phyloP scores from a whole-genome alignment of 371 early-diverging fungal species.

The Haplosporangium sp. region DNA sequence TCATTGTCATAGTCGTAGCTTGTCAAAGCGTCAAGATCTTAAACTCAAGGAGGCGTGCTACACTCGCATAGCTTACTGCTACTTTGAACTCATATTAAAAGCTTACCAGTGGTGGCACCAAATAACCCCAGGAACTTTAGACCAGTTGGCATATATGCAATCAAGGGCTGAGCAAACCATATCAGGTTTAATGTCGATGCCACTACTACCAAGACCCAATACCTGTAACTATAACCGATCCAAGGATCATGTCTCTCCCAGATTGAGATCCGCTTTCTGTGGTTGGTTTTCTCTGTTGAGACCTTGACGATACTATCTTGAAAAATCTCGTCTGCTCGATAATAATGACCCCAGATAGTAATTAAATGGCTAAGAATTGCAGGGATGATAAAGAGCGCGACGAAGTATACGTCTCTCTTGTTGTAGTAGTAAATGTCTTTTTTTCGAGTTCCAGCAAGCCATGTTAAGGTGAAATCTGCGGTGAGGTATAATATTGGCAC shows the following conservation, averaged over 20 bases:
- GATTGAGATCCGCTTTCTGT: constrained; percentile 23
- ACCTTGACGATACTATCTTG: constrained; percentile 30
- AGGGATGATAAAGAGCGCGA: constrained; percentile 19
- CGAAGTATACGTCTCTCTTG: constrained; percentile 22
- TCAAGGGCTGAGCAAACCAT: constrained; percentile 33
- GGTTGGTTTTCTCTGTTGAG: constrained; percentile 8
- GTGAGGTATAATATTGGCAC: constrained; percentile 13
- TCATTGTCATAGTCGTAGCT: no score
- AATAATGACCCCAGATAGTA: constrained; percentile 49
- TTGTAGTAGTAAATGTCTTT: constrained; percentile 33
- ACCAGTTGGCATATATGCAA: constrained; percentile 14
- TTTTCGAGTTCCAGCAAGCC: constrained; percentile 8
- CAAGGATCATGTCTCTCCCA: constrained; percentile 51
- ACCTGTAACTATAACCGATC: constrained; percentile 29
- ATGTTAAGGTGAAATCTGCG: constrained; percentile 28
- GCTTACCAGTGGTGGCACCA: constrained; percentile 31
- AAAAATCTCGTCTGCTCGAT: constrained; percentile 22
- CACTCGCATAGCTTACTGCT: no score
- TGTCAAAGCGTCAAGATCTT: constrained; percentile 1
- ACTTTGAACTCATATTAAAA: neutral
- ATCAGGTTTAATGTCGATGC: constrained; percentile 25
- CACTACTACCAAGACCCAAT: constrained; percentile 29
- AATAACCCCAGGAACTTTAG: constrained; percentile 14
- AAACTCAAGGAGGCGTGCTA: neutral
- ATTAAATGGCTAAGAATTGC: constrained; percentile 28